These are phyloP conservation scores for Dionaea muscipula DNA, from an alignment of 179 eudicot species.

Conservation along the genomic window DNA sequence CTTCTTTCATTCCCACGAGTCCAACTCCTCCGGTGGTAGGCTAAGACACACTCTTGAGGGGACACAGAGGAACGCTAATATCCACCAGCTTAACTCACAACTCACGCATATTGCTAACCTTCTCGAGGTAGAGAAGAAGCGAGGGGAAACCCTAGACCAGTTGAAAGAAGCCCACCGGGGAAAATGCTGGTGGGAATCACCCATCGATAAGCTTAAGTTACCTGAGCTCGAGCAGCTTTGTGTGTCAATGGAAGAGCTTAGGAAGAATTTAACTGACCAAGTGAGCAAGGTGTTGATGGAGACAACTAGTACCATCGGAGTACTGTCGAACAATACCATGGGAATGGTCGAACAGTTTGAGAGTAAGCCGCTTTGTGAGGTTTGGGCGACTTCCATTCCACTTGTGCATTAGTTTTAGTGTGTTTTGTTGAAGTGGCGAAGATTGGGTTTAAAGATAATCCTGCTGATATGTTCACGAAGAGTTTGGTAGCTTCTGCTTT, in stretches of 20 bases:
- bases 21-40: neutral
- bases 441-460: no score
- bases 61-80: conserved; percentile 16
- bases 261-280: conserved; percentile 25
- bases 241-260: conserved; percentile 44
- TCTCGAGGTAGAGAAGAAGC: conserved; percentile 28
- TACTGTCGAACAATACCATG: neutral
- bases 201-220: conserved; percentile 25
- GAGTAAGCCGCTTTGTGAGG: no score
- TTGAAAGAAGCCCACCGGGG: conserved; percentile 19
- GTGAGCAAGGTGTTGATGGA: conserved; percentile 13
- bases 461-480: no score
- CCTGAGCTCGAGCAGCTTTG: conserved; percentile 31
- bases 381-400: no score
- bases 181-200: conserved; percentile 48
- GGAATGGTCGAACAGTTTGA: conserved; percentile 2
- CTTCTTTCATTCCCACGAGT: conserved; percentile 11
- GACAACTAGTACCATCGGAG: neutral
- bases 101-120: conserved; percentile 25
- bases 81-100: conserved; percentile 25
- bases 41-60: neutral
- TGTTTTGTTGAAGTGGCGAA: no score
- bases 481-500: no score
- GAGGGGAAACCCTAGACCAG: conserved; percentile 25
- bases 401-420: no score